phyloP scores from a whole-genome alignment of 2,329 filamentous ascomycete species.

The Pseudogymnoascus sp. region DNA sequence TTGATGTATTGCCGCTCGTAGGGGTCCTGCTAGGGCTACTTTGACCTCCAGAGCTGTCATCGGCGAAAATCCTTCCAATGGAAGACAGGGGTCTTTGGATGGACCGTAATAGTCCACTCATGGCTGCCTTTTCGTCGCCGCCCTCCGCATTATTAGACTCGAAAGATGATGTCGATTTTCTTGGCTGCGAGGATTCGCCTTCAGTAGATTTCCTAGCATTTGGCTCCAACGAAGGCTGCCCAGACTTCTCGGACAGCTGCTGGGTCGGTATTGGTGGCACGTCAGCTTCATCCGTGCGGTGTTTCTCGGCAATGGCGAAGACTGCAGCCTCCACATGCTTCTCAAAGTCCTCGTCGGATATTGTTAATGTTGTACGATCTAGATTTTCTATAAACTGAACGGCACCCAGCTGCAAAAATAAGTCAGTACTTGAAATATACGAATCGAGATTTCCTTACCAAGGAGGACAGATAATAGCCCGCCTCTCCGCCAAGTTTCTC shows the following conservation, averaged over 20 bases:
- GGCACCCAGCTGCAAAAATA: constrained; percentile 63
- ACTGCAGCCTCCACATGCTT: constrained; percentile 93
- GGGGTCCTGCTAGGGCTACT: constrained; percentile 36
- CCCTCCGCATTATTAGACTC: constrained; percentile 45
- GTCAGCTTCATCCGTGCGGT: constrained; percentile 51
- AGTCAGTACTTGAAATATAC: constrained; percentile 7
- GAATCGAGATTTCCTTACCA: constrained; percentile 47
- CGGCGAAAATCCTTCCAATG: constrained; percentile 91
- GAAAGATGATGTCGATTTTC: constrained; percentile 47
- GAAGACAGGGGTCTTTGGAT: constrained; percentile 87
- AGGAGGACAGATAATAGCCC: constrained; percentile 92
- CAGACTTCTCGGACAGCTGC: constrained; percentile 38
- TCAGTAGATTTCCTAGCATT: constrained; percentile 53
- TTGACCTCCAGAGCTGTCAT: constrained; percentile 37
- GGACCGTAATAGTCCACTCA: constrained; percentile 75
- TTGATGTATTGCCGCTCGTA: constrained; percentile 36
- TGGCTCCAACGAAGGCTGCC: constrained; percentile 47
- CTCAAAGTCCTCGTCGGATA: constrained; percentile 92
- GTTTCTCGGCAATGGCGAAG: constrained; percentile 87
- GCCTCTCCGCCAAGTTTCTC: constrained; percentile 97
- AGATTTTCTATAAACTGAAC: constrained; percentile 96
- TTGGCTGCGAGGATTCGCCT: constrained; percentile 49
- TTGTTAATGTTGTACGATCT: constrained; percentile 86
- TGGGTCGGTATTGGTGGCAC: constrained; percentile 28
- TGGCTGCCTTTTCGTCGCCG: constrained; percentile 68